Percentiles rank a stretch among this genome's conserved stretches.
Evolutionary conservation across 2,329 filamentous ascomycete species (phyloP).

Genomic region (Pseudodiploospora longispora): DNA sequence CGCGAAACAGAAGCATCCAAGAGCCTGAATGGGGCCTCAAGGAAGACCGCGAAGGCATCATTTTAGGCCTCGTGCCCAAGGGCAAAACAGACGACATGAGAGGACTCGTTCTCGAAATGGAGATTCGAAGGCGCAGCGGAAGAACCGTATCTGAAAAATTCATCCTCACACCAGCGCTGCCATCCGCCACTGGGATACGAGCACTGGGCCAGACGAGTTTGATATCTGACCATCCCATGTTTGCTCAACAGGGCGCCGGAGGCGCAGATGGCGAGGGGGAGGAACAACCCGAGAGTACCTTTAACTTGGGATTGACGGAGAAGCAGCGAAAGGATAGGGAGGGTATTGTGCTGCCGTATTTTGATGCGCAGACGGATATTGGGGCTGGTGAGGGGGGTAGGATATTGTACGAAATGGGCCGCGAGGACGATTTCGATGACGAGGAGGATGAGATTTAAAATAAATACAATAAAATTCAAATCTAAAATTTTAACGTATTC

Average conservation of each 20-base stretch:
- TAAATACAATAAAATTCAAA: too few relatives aligned
- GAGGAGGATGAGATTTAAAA: constrained; percentile 85
- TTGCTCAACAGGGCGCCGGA: constrained; percentile 36
- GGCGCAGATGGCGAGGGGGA: constrained; percentile 33
- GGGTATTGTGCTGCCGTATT: constrained; percentile 87
- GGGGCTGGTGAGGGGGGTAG: constrained; percentile 78
- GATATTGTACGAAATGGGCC: constrained; percentile 94
- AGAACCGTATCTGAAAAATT: constrained; percentile 65
- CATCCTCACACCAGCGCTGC: constrained; percentile 31
- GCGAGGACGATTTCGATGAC: constrained; percentile 94
- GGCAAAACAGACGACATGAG: constrained; percentile 30
- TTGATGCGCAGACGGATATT: constrained; percentile 82
- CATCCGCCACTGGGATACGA: constrained; percentile 7
- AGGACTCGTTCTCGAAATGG: constrained; percentile 71
- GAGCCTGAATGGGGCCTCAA: constrained; percentile 72
- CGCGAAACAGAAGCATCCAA: constrained; percentile 64
- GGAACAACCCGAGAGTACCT: constrained; percentile 64
- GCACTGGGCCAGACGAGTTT: constrained; percentile 26
- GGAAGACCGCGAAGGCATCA: constrained; percentile 69
- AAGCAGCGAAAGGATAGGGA: constrained; percentile 83
- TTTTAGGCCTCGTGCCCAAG: constrained; percentile 54
- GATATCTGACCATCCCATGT: constrained; percentile 70
- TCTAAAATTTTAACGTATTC: too few relatives aligned
- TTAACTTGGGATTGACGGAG: constrained; percentile 79
- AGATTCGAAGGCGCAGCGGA: constrained; percentile 77